Base-by-base conservation (phyloP, 2,329 filamentous ascomycete species). In the Helotiales sp. region DNA sequence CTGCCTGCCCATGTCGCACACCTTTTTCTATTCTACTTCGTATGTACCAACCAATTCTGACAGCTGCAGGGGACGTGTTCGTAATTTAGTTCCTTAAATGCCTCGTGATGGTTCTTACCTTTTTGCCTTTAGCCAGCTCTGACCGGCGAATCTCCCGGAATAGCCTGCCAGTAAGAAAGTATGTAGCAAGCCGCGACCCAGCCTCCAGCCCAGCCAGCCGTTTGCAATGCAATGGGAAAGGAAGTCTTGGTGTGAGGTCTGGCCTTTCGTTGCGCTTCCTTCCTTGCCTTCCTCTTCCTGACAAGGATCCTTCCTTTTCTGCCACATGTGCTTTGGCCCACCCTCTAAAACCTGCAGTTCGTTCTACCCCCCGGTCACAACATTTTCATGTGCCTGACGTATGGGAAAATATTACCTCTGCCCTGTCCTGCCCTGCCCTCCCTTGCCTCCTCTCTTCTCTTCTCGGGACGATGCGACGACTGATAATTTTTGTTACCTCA, bases 361-460 rank as follows among this genome's bases (percentile, higher is more conserved):
- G 15, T 43, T 32, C 55, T 45, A 37, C 15, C 64, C 65, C 67
- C 64, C 52, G 28, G 67, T 54, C 64, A 22, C 50, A 55, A 34
- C n/a, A n/a, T 37, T 49, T 63, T 59, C 63, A 62, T 55, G 61
- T 62, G 57, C 65, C 68, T 70, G 68, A 70, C 68, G 68, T 70
- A 68, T 59, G 67, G 58, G 60, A 57, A 68, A 68, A 68, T 60
- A 63, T 45, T 17, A 57, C 37, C 55, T 40, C 54, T 40, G 30
- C 30, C 54, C 30, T n/a, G 11, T 20, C 55, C 37, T 40, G n/a
- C 3, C 20, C 20, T 30, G 13, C 20, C 13, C 52, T 57, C 26
- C 28, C 26, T 26, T 3, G 10, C 49, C 11, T 52, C 13, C 26
- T 7, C 15, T 3, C 11, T 13, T 20, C 40, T 45, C 52, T 20